Evolutionary conservation across 768 basidiomycete species (phyloP).

Genomic region (Tulasnella sp.): DNA sequence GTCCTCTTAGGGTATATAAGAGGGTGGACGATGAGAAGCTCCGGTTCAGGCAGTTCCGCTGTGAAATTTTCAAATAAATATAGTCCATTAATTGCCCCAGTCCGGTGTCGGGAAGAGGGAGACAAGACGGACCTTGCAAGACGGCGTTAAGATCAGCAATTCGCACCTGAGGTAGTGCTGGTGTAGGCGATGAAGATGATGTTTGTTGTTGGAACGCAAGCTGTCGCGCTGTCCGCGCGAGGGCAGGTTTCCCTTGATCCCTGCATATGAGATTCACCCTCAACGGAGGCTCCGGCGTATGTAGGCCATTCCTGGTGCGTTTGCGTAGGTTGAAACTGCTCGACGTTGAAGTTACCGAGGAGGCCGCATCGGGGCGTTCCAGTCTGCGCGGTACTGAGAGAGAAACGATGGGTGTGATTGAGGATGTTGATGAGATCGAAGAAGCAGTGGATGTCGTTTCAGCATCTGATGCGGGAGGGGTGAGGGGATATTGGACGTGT

Average conservation of each 20-base stretch:
- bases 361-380: background rate
- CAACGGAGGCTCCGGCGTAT: conserved; percentile 28
- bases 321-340: background rate
- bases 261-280: conserved; percentile 46
- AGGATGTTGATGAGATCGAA: conserved; percentile 38
- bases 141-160: conserved; percentile 38
- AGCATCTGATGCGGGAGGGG: conserved; percentile 67
- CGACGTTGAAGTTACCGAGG: background rate
- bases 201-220: conserved; percentile 26
- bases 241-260: conserved; percentile 49
- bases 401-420: conserved; percentile 20
- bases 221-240: conserved; percentile 43
- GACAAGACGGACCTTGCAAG: conserved; percentile 46
- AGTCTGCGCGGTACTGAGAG: background rate
- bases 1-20: conserved; percentile 28
- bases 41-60: conserved; percentile 56
- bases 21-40: conserved; percentile 67
- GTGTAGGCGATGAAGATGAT: background rate
- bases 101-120: background rate
- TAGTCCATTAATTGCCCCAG: no score
- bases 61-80: conserved; percentile 13
- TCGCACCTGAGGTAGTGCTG: conserved; percentile 31
- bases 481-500: conserved; percentile 59
- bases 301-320: conserved; percentile 15
- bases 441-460: conserved; percentile 45